These are phyloP conservation scores for Penicillium sp. DNA, from an alignment of 2,329 filamentous ascomycete genomes.

Conservation along the genomic window DNA sequence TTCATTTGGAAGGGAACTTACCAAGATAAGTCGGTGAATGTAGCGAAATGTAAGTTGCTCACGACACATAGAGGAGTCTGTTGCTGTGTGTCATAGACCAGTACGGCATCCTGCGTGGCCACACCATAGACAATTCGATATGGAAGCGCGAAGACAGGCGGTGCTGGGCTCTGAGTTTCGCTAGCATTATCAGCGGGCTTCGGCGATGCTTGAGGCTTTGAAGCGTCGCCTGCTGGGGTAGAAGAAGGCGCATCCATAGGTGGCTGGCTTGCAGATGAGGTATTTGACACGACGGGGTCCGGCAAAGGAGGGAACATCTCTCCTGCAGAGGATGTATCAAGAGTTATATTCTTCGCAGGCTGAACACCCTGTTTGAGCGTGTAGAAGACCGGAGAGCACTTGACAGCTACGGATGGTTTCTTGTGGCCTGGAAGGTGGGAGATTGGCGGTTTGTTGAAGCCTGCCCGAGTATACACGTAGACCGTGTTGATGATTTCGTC, in stretches of 20 bases:
- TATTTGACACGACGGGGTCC: conserved; percentile 66
- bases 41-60: conserved; percentile 95
- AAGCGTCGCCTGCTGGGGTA: conserved; percentile 46
- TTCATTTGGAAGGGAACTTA: conserved; percentile 48
- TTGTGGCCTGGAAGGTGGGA: conserved; percentile 95
- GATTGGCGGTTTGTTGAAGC: conserved; percentile 93
- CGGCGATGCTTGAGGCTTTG: conserved; percentile 55
- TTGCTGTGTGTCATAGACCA: conserved; percentile 96
- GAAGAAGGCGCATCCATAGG: conserved; percentile 76
- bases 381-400: conserved; percentile 89
- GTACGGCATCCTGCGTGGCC: conserved; percentile 90
- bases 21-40: conserved; percentile 95
- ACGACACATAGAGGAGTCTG: conserved; percentile 90
- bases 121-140: conserved; percentile 97
- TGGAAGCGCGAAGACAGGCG: conserved; percentile 72
- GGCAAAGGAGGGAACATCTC: conserved; percentile 80
- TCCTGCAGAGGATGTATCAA: conserved; percentile 86
- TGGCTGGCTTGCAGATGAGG: conserved; percentile 37
- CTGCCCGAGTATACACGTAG: conserved; percentile 94
- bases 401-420: conserved; percentile 94
- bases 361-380: conserved; percentile 68
- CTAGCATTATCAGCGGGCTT: conserved; percentile 52
- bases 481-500: conserved; percentile 96
- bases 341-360: conserved; percentile 81
- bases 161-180: conserved; percentile 55